phyloP scores from a whole-genome alignment of 371 early-diverging fungal genomes.

The Apophysomyces trapeziformis region DNA sequence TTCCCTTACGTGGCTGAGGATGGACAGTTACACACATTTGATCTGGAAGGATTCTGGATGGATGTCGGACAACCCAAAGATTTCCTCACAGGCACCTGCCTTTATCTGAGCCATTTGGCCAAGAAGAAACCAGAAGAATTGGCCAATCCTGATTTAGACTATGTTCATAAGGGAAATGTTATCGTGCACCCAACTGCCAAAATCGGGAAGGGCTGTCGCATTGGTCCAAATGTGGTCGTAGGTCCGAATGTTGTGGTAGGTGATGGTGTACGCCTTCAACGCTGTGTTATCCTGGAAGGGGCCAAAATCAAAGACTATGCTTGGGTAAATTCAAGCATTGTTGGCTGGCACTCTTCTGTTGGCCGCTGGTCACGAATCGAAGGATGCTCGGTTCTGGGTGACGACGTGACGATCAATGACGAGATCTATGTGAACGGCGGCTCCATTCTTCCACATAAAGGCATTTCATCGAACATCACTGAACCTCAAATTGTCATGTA shows the following conservation, averaged over 20 bases:
- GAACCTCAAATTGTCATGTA: constrained; percentile 97
- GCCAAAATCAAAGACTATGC: constrained; percentile 87
- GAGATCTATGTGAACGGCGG: constrained; percentile 96
- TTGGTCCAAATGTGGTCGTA: constrained; percentile 94
- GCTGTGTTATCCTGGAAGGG: constrained; percentile 91
- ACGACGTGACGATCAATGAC: constrained; percentile 92
- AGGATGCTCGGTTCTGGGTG: constrained; percentile 92
- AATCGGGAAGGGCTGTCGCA: constrained; percentile 93
- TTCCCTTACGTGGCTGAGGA: constrained; percentile 95
- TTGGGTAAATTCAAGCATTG: constrained; percentile 90
- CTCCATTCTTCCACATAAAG: constrained; percentile 92
- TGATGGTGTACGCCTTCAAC: constrained; percentile 91
- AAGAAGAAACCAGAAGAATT: constrained; percentile 74
- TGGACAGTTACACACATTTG: constrained; percentile 86
- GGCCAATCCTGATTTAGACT: constrained; percentile 60
- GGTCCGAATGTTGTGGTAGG: constrained; percentile 95
- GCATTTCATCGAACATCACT: constrained; percentile 81
- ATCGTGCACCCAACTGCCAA: constrained; percentile 90
- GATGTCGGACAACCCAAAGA: constrained; percentile 99
- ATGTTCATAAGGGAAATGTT: constrained; percentile 82
- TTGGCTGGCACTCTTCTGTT: constrained; percentile 97
- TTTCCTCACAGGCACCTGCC: constrained; percentile 94
- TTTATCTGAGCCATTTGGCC: constrained; percentile 86
- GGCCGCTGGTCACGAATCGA: constrained; percentile 95
- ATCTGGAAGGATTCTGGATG: constrained; percentile 99